A percentile compares a stretch with the other conserved stretches of the same genome.
phyloP scores from a whole-genome alignment of 139 green algal genomes.

The Picochlorum sp. region DNA sequence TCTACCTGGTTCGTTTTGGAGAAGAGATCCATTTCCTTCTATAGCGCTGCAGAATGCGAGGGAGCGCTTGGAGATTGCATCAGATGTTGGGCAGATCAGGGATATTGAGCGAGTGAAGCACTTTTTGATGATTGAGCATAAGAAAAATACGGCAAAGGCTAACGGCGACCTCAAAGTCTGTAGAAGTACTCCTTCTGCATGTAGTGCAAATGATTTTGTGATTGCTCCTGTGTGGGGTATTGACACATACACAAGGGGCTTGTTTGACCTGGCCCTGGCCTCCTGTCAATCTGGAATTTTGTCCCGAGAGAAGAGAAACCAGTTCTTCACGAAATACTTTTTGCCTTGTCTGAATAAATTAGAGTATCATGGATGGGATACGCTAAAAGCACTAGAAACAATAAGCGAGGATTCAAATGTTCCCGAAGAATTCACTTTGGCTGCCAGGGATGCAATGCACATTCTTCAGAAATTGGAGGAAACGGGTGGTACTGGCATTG shows the following conservation, averaged over 20 bases:
- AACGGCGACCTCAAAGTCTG: no score
- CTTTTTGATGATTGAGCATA: neutral
- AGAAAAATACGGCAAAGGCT: no score
- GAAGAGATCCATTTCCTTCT: conserved; percentile 4
- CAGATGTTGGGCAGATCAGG: neutral
- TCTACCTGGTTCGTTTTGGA: neutral
- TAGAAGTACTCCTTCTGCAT: neutral
- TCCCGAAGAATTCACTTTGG: neutral
- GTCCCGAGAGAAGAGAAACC: neutral
- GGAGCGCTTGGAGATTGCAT: neutral
- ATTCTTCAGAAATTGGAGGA: conserved; percentile 13
- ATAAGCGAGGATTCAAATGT: neutral
- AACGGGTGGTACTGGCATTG: conserved; percentile 33
- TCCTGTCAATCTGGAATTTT: neutral
- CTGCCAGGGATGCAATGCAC: neutral
- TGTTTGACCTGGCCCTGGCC: conserved; percentile 7
- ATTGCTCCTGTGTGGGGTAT: conserved; percentile 67
- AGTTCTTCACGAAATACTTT: conserved; percentile 55
- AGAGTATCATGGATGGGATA: conserved; percentile 22
- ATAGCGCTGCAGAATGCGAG: neutral
- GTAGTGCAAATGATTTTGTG: conserved; percentile 21
- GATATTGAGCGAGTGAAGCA: neutral
- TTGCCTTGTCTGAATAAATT: conserved; percentile 47
- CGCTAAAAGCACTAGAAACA: conserved; percentile 5
- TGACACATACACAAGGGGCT: conserved; percentile 59